Evolutionary conservation across 2,329 filamentous ascomycete species (phyloP).

Genomic region (Nigrospora oryzae): DNA sequence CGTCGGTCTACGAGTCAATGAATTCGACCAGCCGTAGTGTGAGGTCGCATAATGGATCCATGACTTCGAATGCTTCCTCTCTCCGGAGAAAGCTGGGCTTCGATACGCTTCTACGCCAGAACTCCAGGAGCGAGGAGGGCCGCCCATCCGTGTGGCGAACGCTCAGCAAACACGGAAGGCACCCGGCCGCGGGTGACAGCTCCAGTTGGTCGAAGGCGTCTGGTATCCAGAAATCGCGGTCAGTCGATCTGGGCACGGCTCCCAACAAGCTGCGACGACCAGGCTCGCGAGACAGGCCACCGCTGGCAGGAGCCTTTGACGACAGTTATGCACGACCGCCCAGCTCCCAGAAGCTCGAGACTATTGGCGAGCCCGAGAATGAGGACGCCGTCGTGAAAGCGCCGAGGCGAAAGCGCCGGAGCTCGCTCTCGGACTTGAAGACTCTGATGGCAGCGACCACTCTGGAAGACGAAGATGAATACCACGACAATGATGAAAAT

Average conservation of each 20-base stretch:
- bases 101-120: conserved; percentile 66
- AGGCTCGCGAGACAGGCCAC: conserved; percentile 50
- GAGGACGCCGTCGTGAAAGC: conserved; percentile 29
- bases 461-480: conserved; percentile 30
- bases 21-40: conserved; percentile 49
- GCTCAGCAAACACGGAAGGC: conserved; percentile 72
- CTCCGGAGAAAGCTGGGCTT: conserved; percentile 79
- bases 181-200: conserved; percentile 49
- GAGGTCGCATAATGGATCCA: conserved; percentile 61
- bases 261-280: conserved; percentile 43
- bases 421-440: conserved; percentile 82
- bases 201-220: conserved; percentile 60
- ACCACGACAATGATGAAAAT: conserved; percentile 20
- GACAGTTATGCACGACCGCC: conserved; percentile 41
- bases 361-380: conserved; percentile 48
- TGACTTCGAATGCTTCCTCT: conserved; percentile 81
- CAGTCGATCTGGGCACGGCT: conserved; percentile 61
- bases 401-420: conserved; percentile 75
- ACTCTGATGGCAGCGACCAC: conserved; percentile 55
- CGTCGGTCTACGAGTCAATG: conserved; percentile 47
- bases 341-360: conserved; percentile 51
- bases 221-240: conserved; percentile 58
- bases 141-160: conserved; percentile 76
- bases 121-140: conserved; percentile 65
- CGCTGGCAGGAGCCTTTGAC: conserved; percentile 54